Evolutionary conservation across 2,329 filamentous ascomycete species (phyloP).

Genomic region (Botryotinia calthae): DNA sequence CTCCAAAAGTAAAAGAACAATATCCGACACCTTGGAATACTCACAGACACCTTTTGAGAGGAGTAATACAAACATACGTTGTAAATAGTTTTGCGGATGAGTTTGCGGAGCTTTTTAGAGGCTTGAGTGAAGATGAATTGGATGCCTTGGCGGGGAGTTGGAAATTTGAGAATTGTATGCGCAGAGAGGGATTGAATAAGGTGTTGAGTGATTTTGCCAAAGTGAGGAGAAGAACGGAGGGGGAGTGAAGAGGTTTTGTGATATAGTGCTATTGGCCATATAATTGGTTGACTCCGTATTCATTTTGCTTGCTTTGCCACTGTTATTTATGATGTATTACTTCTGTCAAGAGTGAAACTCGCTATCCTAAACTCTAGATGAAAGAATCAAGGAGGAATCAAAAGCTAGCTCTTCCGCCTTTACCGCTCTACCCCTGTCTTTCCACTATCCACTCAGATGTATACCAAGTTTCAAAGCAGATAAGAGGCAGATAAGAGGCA

Average conservation of each 20-base stretch:
- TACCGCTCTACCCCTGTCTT: fast-evolving
- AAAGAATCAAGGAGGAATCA: background rate
- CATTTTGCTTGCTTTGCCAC: background rate
- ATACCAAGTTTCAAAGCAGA: background rate
- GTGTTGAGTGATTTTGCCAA: conserved; percentile 31
- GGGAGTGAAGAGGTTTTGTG: background rate
- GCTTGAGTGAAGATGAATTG: conserved; percentile 50
- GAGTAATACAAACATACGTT: conserved; percentile 49
- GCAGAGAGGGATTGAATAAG: conserved; percentile 42
- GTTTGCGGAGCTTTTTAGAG: conserved; percentile 54
- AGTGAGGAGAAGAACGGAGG: background rate
- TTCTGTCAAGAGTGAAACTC: background rate
- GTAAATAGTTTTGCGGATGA: conserved; percentile 52
- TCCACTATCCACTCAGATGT: background rate
- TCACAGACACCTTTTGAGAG: conserved; percentile 48
- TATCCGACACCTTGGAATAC: conserved; percentile 46
- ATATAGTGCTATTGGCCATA: background rate
- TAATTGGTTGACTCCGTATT: too few species aligned
- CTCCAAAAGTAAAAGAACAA: conserved; percentile 32
- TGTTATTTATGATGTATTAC: background rate
- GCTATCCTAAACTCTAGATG: background rate
- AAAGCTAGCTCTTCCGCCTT: background rate
- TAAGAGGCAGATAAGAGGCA: background rate
- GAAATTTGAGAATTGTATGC: conserved; percentile 50
- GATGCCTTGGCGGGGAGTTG: conserved; percentile 50